Percentiles rank a stretch among this genome's conserved stretches.
Conservation (phyloP, 306 rosid species). For the Acmispon strigosus region DNA sequence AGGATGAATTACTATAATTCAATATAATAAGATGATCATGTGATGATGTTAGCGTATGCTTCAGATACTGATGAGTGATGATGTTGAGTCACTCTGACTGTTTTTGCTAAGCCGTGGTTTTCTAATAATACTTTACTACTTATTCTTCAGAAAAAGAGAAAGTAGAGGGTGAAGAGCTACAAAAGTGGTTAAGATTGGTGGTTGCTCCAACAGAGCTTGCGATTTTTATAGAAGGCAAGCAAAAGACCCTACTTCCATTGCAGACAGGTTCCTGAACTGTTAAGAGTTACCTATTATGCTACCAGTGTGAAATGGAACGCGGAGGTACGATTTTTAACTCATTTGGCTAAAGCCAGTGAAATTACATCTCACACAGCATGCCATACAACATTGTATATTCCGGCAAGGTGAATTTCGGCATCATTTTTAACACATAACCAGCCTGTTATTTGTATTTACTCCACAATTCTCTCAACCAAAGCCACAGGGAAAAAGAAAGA, state of each 20-base stretch:
- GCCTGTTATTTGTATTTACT: slow-evolving; percentile 29
- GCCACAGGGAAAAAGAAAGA: slow-evolving; percentile 17
- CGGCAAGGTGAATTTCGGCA: slow-evolving; percentile 42
- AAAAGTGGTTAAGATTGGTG: slow-evolving; percentile 81
- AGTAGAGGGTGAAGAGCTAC: slow-evolving; percentile 94
- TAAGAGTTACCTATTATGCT: slow-evolving; percentile 12
- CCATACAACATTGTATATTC: slow-evolving; percentile 50
- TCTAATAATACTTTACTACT: slow-evolving; percentile 31
- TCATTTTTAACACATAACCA: slow-evolving; percentile 32
- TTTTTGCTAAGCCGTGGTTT: background rate
- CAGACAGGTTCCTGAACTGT: slow-evolving; percentile 36
- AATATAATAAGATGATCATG: background rate
- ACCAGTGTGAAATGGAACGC: slow-evolving; percentile 18
- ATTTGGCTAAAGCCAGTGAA: slow-evolving; percentile 29
- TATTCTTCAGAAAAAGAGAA: slow-evolving; percentile 77
- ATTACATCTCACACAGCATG: slow-evolving; percentile 31
- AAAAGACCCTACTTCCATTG: slow-evolving; percentile 60
- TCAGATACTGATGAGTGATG: background rate
- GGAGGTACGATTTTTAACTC: slow-evolving; percentile 26
- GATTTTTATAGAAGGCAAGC: slow-evolving; percentile 64
- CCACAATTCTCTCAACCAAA: slow-evolving; percentile 28
- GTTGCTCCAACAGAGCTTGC: slow-evolving; percentile 90
- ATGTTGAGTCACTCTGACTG: background rate
- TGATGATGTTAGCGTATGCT: background rate
- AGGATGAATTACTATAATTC: background rate